Conservation (phyloP, 2,329 filamentous ascomycete genomes). For the Microsporum ferrugineum region DNA sequence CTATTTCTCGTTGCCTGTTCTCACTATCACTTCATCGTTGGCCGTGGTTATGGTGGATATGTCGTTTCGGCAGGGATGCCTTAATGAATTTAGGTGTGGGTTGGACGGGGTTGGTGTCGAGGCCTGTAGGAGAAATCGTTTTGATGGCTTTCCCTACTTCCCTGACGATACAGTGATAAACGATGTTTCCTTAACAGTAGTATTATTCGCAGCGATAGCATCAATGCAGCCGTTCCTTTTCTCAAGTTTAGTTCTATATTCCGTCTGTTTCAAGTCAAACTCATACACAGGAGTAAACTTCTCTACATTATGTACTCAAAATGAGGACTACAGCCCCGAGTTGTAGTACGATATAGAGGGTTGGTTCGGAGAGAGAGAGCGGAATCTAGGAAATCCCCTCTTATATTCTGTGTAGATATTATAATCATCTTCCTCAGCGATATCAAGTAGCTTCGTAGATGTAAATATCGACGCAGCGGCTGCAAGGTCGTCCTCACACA, state of each 20-base stretch:
- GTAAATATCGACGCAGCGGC: constrained; percentile 14
- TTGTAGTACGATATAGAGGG: not conserved
- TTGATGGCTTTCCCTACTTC: not conserved
- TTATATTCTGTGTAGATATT: not conserved
- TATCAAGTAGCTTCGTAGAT: constrained; percentile 33
- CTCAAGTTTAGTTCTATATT: not conserved
- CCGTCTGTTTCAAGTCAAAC: not conserved
- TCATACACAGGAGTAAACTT: too few species aligned
- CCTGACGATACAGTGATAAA: not conserved
- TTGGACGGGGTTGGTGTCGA: not conserved
- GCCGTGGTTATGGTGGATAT: not conserved
- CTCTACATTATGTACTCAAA: too few species aligned
- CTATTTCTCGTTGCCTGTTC: not conserved
- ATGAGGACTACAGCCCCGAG: too few species aligned
- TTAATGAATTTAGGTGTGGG: not conserved
- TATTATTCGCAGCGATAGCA: not conserved
- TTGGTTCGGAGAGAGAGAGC: not conserved
- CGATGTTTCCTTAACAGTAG: not conserved
- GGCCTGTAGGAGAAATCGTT: not conserved
- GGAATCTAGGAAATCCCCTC: not conserved
- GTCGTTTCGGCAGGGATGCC: not conserved
- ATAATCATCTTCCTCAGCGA: not conserved
- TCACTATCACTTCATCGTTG: not conserved
- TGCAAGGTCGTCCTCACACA: not conserved
- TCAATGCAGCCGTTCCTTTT: not conserved